These are phyloP conservation scores for Escovopsis weberi DNA, from an alignment of 2,329 filamentous ascomycete species.

Conservation along the genomic window DNA sequence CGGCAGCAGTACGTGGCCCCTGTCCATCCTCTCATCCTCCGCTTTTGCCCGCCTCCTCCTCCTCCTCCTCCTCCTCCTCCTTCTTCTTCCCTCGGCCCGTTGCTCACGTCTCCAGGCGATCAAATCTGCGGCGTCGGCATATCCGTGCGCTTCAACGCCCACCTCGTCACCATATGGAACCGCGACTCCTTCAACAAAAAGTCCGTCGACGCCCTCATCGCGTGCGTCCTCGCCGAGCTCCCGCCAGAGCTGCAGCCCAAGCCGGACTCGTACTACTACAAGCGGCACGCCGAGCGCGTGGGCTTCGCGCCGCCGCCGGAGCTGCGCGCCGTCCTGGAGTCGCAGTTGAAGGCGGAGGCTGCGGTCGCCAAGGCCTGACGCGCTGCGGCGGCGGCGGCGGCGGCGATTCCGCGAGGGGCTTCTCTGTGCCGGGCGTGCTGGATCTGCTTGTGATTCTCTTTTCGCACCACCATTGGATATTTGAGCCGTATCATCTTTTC, in stretches of 20 bases:
- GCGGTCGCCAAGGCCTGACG: conserved; percentile 6
- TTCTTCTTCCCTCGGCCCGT: no score
- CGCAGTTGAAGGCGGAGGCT: conserved; percentile 35
- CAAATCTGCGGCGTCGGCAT: conserved; percentile 84
- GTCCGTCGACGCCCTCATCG: conserved; percentile 61
- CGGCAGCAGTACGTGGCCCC: conserved; percentile 42
- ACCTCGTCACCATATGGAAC: conserved; percentile 88
- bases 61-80: neutral
- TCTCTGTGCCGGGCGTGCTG: no score
- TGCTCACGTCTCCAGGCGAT: conserved; percentile 38
- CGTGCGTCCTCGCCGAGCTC: conserved; percentile 59
- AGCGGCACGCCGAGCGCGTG: conserved; percentile 77
- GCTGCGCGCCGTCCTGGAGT: conserved; percentile 42
- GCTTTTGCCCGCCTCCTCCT: neutral
- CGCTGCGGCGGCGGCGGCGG: no score
- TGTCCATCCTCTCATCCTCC: no score
- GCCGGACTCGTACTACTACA: conserved; percentile 64
- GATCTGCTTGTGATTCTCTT: no score
- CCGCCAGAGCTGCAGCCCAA: conserved; percentile 60
- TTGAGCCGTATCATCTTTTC: no score
- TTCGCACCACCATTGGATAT: no score
- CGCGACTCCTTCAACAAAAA: conserved; percentile 68
- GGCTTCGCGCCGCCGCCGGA: conserved; percentile 57
- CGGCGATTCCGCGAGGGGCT: no score
- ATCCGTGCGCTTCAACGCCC: conserved; percentile 76